Evolutionary conservation across 1,284 basidiomycete genomes (phyloP).

Genomic region (Flammula alnicola): DNA sequence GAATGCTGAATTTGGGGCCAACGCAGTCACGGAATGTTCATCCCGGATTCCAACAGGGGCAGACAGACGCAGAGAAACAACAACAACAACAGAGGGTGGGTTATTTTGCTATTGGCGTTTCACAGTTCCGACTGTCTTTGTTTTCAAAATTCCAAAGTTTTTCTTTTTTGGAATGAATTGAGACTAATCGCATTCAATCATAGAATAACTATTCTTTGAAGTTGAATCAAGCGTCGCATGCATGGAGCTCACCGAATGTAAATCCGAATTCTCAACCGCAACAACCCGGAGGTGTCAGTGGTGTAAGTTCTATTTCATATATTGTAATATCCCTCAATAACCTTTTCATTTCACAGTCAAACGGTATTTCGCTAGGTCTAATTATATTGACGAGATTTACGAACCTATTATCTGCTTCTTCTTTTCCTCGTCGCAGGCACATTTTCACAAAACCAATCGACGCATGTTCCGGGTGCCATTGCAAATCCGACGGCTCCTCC

Average conservation of each 20-base stretch:
- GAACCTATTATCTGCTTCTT: constrained; percentile 5
- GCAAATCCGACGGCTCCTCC: constrained; percentile 35
- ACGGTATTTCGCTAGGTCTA: constrained; percentile 22
- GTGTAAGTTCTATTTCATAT: constrained; percentile 23
- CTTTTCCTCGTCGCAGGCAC: constrained; percentile 25
- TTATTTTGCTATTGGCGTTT: constrained; percentile 25
- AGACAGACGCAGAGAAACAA: constrained; percentile 68
- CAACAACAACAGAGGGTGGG: constrained; percentile 73
- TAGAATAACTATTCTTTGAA: constrained; percentile 65
- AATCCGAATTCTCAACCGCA: constrained; percentile 45
- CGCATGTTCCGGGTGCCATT: constrained; percentile 34
- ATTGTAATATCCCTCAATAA: constrained; percentile 15
- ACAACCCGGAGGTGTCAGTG: constrained; percentile 28
- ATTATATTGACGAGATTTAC: constrained; percentile 25
- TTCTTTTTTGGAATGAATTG: constrained; percentile 19
- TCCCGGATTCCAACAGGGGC: constrained; percentile 59
- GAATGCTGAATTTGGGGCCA: constrained; percentile 66
- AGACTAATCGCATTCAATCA: constrained; percentile 28
- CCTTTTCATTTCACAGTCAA: constrained; percentile 25
- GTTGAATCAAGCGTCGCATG: constrained; percentile 63
- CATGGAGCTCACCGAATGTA: constrained; percentile 60
- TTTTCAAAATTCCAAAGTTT: constrained; percentile 13
- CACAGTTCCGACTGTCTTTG: constrained; percentile 6
- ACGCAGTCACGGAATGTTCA: constrained; percentile 58
- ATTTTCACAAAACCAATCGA: constrained; percentile 41